Conservation (phyloP, 2,329 filamentous ascomycete species). For the Exophiala calicioides region DNA sequence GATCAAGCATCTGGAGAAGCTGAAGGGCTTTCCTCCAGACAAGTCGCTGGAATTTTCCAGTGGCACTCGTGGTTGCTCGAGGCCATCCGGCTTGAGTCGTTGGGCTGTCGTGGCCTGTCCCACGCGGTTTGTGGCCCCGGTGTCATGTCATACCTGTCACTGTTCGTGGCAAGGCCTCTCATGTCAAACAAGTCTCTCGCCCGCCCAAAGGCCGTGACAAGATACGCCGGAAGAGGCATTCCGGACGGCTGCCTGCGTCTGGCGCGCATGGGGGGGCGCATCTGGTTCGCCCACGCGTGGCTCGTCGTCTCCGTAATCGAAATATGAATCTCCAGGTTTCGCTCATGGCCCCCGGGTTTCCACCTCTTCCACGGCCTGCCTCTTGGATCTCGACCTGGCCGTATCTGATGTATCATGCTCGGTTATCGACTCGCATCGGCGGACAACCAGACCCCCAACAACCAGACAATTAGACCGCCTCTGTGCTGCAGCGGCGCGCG, state of each 20-base stretch:
- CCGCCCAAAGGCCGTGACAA: background rate
- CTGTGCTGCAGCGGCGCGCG: too few relatives aligned
- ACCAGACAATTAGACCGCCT: too few relatives aligned
- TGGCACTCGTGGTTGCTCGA: too few relatives aligned
- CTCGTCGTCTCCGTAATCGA: background rate
- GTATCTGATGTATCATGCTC: slow-evolving; percentile 4
- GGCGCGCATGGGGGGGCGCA: too few relatives aligned
- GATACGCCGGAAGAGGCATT: background rate
- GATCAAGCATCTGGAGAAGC: background rate
- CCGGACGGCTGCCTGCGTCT: too few relatives aligned
- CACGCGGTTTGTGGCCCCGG: too few relatives aligned
- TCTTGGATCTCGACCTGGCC: too few relatives aligned
- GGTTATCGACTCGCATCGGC: background rate
- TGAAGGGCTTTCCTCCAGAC: too few relatives aligned
- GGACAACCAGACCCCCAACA: background rate
- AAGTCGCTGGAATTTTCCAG: too few relatives aligned
- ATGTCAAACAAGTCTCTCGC: background rate
- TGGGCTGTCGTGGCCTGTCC: too few relatives aligned
- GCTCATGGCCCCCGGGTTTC: slow-evolving; percentile 1
- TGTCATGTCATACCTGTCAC: background rate
- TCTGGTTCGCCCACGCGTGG: background rate
- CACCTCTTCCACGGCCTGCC: too few relatives aligned
- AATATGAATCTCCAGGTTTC: background rate
- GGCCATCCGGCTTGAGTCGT: too few relatives aligned
- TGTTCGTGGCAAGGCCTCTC: background rate